Evolutionary conservation across 495 filamentous ascomycete genomes (phyloP).

Genomic region (Apodospora peruviana): DNA sequence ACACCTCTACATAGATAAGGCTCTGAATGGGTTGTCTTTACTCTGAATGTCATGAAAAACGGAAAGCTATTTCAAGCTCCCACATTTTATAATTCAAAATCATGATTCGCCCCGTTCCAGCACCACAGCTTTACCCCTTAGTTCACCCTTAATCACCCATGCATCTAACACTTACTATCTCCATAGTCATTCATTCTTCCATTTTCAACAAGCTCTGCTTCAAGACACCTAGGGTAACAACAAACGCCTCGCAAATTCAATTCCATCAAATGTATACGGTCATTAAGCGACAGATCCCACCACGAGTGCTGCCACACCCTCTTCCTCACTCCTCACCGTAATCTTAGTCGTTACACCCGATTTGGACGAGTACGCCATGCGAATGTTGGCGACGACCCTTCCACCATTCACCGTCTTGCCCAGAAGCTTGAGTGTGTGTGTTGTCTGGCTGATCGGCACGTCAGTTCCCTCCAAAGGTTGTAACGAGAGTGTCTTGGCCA

Average conservation of each 20-base stretch:
- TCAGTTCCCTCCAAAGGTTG: constrained; percentile 94
- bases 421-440: constrained; percentile 91
- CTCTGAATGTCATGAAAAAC: too few species aligned
- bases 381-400: constrained; percentile 76
- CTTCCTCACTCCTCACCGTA: constrained; percentile 83
- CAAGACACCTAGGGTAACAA: too few species aligned
- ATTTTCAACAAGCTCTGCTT: too few species aligned
- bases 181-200: too few species aligned
- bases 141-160: too few species aligned
- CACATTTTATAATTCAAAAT: too few species aligned
- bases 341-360: constrained; percentile 93
- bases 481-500: constrained; percentile 77
- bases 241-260: constrained; percentile 1
- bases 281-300: constrained; percentile 77
- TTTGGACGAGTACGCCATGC: constrained; percentile 92
- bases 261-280: constrained; percentile 20
- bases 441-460: constrained; percentile 76
- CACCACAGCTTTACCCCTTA: too few species aligned
- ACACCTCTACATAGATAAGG: too few species aligned
- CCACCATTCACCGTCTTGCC: constrained; percentile 93
- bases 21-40: too few species aligned
- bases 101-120: too few species aligned
- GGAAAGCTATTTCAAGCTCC: too few species aligned
- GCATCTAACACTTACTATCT: too few species aligned
- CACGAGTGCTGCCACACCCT: constrained; percentile 78